A percentile compares a stretch with the other conserved stretches of the same genome.
phyloP scores from a whole-genome alignment of 495 filamentous ascomycete genomes.

The Oleoguttula mirabilis region DNA sequence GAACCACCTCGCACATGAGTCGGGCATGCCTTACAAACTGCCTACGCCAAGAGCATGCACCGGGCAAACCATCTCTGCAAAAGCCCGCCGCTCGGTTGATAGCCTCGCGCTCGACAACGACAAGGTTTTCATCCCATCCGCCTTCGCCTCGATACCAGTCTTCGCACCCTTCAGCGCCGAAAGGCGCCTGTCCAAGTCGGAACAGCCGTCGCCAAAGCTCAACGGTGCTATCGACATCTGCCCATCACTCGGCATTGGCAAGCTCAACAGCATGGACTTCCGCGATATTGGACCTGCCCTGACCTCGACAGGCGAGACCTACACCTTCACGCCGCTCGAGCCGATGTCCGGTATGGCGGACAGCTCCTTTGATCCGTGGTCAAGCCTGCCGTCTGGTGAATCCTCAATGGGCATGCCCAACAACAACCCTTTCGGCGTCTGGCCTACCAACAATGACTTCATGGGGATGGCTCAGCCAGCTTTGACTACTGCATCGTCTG shows the following conservation, averaged over 20 bases:
- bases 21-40: conserved; percentile 62
- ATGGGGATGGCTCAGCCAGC: conserved; percentile 22
- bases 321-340: conserved; percentile 6
- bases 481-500: conserved; percentile 27
- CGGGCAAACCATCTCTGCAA: conserved; percentile 35
- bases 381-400: conserved; percentile 5
- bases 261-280: conserved; percentile 14
- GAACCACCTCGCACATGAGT: conserved; percentile 73
- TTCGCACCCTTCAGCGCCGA: conserved; percentile 18
- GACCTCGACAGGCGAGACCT: conserved; percentile 3
- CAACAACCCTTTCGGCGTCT: conserved; percentile 21
- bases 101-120: conserved; percentile 21
- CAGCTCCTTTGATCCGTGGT: conserved; percentile 13
- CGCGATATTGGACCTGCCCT: background rate
- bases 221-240: background rate
- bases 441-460: conserved; percentile 14
- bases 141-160: conserved; percentile 7
- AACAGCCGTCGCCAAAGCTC: conserved; percentile 17
- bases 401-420: conserved; percentile 8
- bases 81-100: conserved; percentile 21
- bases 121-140: conserved; percentile 10
- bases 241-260: background rate
- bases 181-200: conserved; percentile 22
- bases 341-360: conserved; percentile 6
- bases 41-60: conserved; percentile 57